Evolutionary conservation across 2,329 filamentous ascomycete species (phyloP).

Genomic region (Fusarium burgessii): DNA sequence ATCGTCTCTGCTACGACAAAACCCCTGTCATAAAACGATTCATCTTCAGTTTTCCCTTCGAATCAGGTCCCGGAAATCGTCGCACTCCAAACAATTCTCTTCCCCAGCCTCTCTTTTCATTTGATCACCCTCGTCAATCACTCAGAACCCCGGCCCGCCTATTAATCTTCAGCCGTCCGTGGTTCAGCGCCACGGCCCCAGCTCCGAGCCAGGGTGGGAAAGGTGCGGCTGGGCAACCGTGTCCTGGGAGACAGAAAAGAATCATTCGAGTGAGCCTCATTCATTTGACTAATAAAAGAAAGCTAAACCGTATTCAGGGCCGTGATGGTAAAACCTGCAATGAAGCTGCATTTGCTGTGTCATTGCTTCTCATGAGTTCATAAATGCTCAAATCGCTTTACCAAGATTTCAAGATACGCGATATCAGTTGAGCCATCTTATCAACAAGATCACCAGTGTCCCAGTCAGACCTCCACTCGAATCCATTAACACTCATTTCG

Average conservation of each 20-base stretch:
- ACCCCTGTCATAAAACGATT: conserved; percentile 2
- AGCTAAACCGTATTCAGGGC: not conserved
- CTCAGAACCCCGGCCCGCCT: conserved; percentile 14
- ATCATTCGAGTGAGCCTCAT: conserved; percentile 34
- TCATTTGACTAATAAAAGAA: not conserved
- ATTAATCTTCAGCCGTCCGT: conserved; percentile 17
- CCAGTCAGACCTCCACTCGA: conserved; percentile 6
- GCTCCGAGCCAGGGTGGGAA: conserved; percentile 13
- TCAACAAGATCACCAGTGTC: conserved; percentile 2
- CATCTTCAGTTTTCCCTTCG: conserved; percentile 15
- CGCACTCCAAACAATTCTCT: conserved; percentile 5
- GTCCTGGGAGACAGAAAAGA: conserved; percentile 19
- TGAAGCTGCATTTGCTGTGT: conserved; percentile 1
- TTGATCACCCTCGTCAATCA: conserved; percentile 17
- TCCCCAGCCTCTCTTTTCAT: conserved; percentile 24
- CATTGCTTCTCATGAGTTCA: not conserved
- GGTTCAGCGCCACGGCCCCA: conserved; percentile 23
- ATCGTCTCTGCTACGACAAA: conserved; percentile 12
- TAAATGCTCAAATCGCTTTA: not conserved
- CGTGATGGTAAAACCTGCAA: not conserved
- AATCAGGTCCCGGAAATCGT: conserved; percentile 19
- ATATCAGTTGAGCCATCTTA: not conserved
- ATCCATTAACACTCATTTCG: conserved; percentile 2
- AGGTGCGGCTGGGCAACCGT: conserved; percentile 16
- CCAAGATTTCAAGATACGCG: not conserved